These are phyloP conservation scores for Amaranthus palmeri DNA, from an alignment of 148 eudicot species.

Conservation along the genomic window DNA sequence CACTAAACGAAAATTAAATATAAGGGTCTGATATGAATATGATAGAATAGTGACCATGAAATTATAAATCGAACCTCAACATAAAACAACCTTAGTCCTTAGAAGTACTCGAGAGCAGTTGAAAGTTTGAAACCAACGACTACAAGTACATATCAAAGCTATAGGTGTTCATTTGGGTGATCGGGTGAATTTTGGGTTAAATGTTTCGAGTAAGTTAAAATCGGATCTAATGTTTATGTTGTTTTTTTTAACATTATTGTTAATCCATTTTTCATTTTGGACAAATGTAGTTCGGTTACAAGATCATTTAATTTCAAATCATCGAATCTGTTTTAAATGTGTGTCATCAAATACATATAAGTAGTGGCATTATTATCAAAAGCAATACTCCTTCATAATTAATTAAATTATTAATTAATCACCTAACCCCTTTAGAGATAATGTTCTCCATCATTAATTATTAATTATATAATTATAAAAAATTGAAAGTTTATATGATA, in stretches of 20 bases:
- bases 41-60: too few species aligned
- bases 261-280: not conserved
- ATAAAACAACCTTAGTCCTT: too few species aligned
- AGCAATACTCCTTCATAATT: not conserved
- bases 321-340: not conserved
- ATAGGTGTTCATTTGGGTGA: too few species aligned
- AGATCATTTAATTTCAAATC: not conserved
- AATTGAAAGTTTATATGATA: conserved; percentile 10
- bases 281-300: not conserved
- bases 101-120: too few species aligned
- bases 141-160: too few species aligned
- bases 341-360: conserved; percentile 9
- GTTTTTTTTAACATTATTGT: not conserved
- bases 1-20: too few species aligned
- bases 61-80: too few species aligned
- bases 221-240: not conserved
- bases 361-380: not conserved
- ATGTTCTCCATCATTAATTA: conserved; percentile 17
- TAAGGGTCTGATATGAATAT: too few species aligned
- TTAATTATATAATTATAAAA: not conserved
- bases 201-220: too few species aligned
- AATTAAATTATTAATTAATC: conserved; percentile 17
- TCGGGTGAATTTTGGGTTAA: too few species aligned
- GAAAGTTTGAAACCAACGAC: too few species aligned
- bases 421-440: conserved; percentile 26